Base-by-base conservation (phyloP, 2,329 filamentous ascomycete species). In the Eutypa lata region DNA sequence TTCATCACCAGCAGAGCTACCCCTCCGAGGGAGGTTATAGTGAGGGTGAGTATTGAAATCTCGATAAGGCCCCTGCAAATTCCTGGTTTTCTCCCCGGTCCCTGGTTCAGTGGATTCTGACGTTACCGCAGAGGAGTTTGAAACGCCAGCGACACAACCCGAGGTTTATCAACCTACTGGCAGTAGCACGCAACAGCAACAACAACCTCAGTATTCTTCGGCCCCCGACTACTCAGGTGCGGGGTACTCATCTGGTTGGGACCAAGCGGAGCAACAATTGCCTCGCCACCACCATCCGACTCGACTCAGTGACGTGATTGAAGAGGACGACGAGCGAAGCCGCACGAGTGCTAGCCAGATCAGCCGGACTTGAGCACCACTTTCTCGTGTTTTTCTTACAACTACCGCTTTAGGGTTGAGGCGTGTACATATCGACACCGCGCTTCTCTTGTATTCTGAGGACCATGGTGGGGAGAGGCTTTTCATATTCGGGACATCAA, bases 281-380 rank as follows among this genome's bases (percentile, higher is more conserved):
- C 86, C 87, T 22, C 81, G 86, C 52, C 91, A 96, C 70, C 90
- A 94, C 61, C 91, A 96, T 71, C 91, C 91, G 0, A 96, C 91
- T 8, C 78, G 92, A 52, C 76, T 96, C 57, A 96, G 91, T 68
- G 91, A 96, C 71, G 91, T 96, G 26, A 80, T 94, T 28, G 88
- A 91, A 65, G 91, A 91, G 65, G 88, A 95, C 58, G 90, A 94
- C 60, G 90, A 95, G 71, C 79, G 85, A 48, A 90, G 88, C 66
- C 82, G 88, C 21, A 90, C 88, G 14, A 89, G 88, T 60, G 85
- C 84, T 11, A 87, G 85, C 67, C 79, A 83, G 54, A n/a, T n/a
- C n/a, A 84, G 81, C 64, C 79, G 81, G 18, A 67, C 63, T 28
- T 69, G 58, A 56, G 16, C 16, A 38, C n/a, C 11, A 13, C 35